A percentile compares a stretch with the other conserved stretches of the same genome.
Evolutionary conservation across 768 basidiomycete genomes (phyloP).

Genomic region (Agaricus blazei): DNA sequence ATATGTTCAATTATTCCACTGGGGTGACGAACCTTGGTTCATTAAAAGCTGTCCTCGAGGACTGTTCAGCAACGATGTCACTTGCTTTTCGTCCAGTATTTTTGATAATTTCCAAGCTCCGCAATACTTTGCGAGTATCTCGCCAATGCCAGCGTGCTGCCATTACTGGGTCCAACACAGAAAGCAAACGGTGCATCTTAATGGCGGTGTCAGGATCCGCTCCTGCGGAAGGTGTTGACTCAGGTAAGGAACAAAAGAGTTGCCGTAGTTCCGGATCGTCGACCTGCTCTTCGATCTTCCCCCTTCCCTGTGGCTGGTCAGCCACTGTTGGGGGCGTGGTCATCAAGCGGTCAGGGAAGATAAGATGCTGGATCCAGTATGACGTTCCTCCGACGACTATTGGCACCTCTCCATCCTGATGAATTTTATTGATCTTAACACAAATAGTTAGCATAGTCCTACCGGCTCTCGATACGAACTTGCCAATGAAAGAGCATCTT

Average conservation of each 20-base stretch:
- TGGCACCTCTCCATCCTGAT: constrained; percentile 59
- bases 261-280: constrained; percentile 42
- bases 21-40: constrained; percentile 45
- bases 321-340: not conserved
- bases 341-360: constrained; percentile 76
- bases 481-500: constrained; percentile 74
- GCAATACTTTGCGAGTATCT: constrained; percentile 85
- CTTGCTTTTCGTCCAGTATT: constrained; percentile 62
- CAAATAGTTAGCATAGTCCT: not conserved
- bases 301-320: constrained; percentile 13
- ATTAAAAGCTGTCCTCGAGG: constrained; percentile 25
- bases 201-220: constrained; percentile 52
- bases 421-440: constrained; percentile 71
- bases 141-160: constrained; percentile 94
- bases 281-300: constrained; percentile 17
- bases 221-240: constrained; percentile 51
- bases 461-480: constrained; percentile 22
- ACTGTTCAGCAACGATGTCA: constrained; percentile 64
- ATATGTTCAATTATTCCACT: not conserved
- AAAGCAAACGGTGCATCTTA: constrained; percentile 61
- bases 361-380: constrained; percentile 95
- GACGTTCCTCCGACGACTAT: constrained; percentile 94
- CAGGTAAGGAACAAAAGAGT: constrained; percentile 56
- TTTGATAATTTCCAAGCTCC: constrained; percentile 74
- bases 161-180: constrained; percentile 62